Percentiles rank a stretch among this genome's conserved stretches.
Evolutionary conservation across 768 basidiomycete species (phyloP).

Genomic region (Tephrocybe rancida): DNA sequence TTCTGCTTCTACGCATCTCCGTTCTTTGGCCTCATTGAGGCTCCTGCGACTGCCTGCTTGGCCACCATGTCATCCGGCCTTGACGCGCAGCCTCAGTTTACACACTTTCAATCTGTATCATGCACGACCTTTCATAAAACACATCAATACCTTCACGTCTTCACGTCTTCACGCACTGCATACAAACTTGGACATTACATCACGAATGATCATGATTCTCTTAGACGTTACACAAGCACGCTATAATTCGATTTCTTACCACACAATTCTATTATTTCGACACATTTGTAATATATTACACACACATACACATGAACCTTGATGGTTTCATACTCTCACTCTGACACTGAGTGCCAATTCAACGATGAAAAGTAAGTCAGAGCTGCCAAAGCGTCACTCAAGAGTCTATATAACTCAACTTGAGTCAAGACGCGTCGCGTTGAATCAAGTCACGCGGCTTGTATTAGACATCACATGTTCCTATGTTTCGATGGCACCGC

Average conservation of each 20-base stretch:
- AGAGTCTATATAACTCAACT: too few relatives aligned
- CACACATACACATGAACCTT: background rate
- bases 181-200: background rate
- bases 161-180: background rate
- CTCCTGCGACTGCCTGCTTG: background rate
- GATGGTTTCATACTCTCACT: background rate
- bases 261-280: background rate
- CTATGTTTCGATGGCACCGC: slow-evolving; percentile 6
- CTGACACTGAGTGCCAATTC: background rate
- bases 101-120: too few relatives aligned
- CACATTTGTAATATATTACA: background rate
- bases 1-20: background rate
- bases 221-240: background rate
- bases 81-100: background rate
- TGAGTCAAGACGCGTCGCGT: background rate
- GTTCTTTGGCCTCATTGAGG: background rate
- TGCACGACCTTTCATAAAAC: background rate
- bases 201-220: background rate
- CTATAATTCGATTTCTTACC: slow-evolving; percentile 3
- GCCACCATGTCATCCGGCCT: background rate
- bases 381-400: too few relatives aligned
- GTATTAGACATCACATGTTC: slow-evolving; percentile 12
- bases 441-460: slow-evolving; percentile 3
- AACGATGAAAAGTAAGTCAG: too few relatives aligned
- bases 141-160: background rate